phyloP scores from a whole-genome alignment of 805 yeast species.

The Ogataea saltuana region DNA sequence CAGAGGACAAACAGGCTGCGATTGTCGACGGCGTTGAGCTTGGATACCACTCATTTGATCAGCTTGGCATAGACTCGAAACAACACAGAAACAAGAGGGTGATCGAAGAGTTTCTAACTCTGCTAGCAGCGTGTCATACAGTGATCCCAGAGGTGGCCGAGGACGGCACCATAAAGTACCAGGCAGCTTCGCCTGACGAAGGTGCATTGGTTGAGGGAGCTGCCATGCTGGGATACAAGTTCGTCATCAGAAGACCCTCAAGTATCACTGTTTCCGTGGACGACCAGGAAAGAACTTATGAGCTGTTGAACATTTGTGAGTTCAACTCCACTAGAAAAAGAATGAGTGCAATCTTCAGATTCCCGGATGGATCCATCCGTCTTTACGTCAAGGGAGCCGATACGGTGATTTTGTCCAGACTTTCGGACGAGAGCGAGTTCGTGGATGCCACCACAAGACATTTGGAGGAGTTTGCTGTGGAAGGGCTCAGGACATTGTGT shows the following conservation, averaged over 20 bases:
- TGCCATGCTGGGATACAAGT: conserved; percentile 81
- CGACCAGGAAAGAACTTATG: conserved; percentile 61
- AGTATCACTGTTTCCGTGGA: conserved; percentile 64
- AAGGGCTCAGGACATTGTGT: conserved; percentile 93
- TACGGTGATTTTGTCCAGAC: conserved; percentile 87
- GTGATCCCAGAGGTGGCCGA: conserved; percentile 87
- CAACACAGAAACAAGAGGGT: conserved; percentile 40
- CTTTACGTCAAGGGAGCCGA: conserved; percentile 97
- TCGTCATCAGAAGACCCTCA: conserved; percentile 82
- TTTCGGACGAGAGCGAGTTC: conserved; percentile 71
- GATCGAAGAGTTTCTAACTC: conserved; percentile 78
- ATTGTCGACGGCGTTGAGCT: conserved; percentile 75
- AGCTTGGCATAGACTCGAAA: conserved; percentile 49
- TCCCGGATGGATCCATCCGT: conserved; percentile 90
- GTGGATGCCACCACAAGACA: conserved; percentile 81
- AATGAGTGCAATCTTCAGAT: conserved; percentile 92
- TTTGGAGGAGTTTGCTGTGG: conserved; percentile 94
- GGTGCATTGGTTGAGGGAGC: conserved; percentile 99
- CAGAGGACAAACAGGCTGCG: conserved; percentile 82
- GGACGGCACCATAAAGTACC: conserved; percentile 76
- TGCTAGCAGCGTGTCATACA: conserved; percentile 92
- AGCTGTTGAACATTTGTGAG: conserved; percentile 87
- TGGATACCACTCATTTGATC: conserved; percentile 74
- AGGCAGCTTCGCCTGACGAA: conserved; percentile 99
- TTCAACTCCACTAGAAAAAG: conserved; percentile 97